Evolutionary conservation across 305 asterid genomes (phyloP), one percentile per base, ranked within the genome.

Genomic region (Withania somnifera): DNA sequence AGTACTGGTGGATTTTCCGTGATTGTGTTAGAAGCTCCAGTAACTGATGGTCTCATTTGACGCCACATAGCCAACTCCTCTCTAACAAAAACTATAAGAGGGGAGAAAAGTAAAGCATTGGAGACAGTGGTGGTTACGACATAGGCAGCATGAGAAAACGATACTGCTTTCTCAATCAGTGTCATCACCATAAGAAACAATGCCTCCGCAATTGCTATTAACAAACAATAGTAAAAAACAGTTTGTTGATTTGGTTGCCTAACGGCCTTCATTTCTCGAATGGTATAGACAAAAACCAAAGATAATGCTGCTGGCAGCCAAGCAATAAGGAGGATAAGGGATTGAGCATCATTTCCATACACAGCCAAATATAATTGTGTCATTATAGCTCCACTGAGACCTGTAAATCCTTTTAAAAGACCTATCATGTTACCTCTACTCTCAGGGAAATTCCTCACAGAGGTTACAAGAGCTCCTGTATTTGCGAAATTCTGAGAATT

Each of bases 281-380:
- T 90, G 7, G 91, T 89, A 57, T 91, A 93, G 24, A 92, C 97
- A 63, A 94, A 94, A 28, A 93, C 86, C 53, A 94, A 88, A 1
- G 97, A 93, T 45, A 94, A 68, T 0, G 94, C 97, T 7, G 97
- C 95, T 0, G 98, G 98, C 14, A 94, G 92, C 97, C 97, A 94
- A 0, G 97, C 97, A 36, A 94, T 91, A 17, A 94, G 93, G 11
- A 94, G 95, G 76, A 94, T 91, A 22, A 93, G 85, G 11, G 97
- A 85, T 80, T 89, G 89, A 11, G 97, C 88, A 84, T 94, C 98
- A 78, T 91, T 93, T 17, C 97, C 95, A 51, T 93, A 93, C 20
- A 93, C 89, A 73, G 98, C 97, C 53, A 91, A 84, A 77, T 93
- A 94, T 78, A 94, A 57, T 76, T 94, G 98, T 6, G 97, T 91